A percentile compares a stretch with the other conserved stretches of the same genome.
phyloP scores from a whole-genome alignment of 108 stramenopile genomes.

The Skeletonema potamos region DNA sequence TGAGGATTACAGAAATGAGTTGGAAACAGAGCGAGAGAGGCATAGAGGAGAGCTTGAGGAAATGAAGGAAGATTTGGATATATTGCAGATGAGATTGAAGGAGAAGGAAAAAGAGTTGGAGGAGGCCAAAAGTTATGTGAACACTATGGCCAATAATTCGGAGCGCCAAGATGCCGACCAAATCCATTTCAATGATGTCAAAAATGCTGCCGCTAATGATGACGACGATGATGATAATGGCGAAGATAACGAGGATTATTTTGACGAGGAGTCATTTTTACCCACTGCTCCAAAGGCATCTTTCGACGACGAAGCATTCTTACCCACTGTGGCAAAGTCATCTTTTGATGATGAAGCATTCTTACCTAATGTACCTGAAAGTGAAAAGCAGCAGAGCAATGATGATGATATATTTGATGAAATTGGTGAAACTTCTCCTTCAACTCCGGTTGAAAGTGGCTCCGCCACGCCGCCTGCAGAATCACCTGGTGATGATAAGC shows the following conservation, averaged over 20 bases:
- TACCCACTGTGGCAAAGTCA: not conserved
- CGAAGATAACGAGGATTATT: not conserved
- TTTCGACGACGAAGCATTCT: not conserved
- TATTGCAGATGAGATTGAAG: conserved; percentile 26
- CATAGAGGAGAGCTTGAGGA: conserved; percentile 72
- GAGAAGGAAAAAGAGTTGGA: conserved; percentile 22
- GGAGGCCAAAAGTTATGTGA: not conserved
- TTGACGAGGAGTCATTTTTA: not conserved
- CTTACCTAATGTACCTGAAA: not conserved
- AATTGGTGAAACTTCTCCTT: not conserved
- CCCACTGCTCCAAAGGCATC: not conserved
- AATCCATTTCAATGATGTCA: not conserved
- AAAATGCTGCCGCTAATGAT: not conserved
- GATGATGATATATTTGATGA: conserved; percentile 19
- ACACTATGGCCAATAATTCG: not conserved
- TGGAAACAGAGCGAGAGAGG: conserved; percentile 74
- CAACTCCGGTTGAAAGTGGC: not conserved
- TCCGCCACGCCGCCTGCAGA: not conserved
- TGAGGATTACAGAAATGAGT: conserved; percentile 77
- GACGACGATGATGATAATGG: conserved; percentile 4
- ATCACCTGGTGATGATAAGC: conserved; percentile 43
- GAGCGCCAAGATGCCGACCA: not conserved
- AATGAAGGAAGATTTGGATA: conserved; percentile 38
- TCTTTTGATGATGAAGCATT: not conserved
- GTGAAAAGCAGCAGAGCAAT: not conserved